Evolutionary conservation across 306 rosid genomes (phyloP).

Genomic region (Lathyrus tuberosus): DNA sequence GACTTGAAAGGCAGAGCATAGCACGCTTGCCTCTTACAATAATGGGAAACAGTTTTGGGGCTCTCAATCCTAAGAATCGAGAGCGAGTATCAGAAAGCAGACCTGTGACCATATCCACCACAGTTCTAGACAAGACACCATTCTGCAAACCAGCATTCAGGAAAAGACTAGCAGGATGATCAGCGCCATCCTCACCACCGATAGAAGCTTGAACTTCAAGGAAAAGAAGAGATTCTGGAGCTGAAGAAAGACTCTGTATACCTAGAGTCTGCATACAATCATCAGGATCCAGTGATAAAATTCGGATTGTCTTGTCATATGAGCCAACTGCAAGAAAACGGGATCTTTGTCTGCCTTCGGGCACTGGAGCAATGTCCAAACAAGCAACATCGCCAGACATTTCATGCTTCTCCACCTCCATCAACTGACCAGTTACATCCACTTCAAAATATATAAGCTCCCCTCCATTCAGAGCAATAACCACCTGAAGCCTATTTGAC

Average conservation of each 20-base stretch:
- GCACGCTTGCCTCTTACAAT: slow-evolving; percentile 84
- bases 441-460: slow-evolving; percentile 95
- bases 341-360: slow-evolving; percentile 93
- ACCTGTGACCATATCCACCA: slow-evolving; percentile 99
- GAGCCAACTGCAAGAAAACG: slow-evolving; percentile 97
- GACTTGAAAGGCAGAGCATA: slow-evolving; percentile 93
- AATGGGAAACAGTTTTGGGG: slow-evolving; percentile 87
- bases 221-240: slow-evolving; percentile 96
- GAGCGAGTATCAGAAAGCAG: slow-evolving; percentile 95
- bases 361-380: slow-evolving; percentile 93
- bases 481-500: slow-evolving; percentile 91
- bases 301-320: slow-evolving; percentile 84
- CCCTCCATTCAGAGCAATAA: slow-evolving; percentile 94
- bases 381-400: slow-evolving; percentile 97
- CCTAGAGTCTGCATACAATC: slow-evolving; percentile 91
- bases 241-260: slow-evolving; percentile 86
- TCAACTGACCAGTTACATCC: slow-evolving; percentile 89
- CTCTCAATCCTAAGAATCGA: slow-evolving; percentile 92
- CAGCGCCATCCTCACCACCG: slow-evolving; percentile 98
- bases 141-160: slow-evolving; percentile 85
- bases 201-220: slow-evolving; percentile 91
- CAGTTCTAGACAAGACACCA: slow-evolving; percentile 94
- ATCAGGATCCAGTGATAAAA: slow-evolving; percentile 92
- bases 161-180: slow-evolving; percentile 97
- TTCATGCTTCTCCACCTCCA: slow-evolving; percentile 98